Percentiles rank a stretch among this genome's conserved stretches.
Evolutionary conservation across 176 grass and related monocot genomes (phyloP).

Genomic region (Juncus effusus): DNA sequence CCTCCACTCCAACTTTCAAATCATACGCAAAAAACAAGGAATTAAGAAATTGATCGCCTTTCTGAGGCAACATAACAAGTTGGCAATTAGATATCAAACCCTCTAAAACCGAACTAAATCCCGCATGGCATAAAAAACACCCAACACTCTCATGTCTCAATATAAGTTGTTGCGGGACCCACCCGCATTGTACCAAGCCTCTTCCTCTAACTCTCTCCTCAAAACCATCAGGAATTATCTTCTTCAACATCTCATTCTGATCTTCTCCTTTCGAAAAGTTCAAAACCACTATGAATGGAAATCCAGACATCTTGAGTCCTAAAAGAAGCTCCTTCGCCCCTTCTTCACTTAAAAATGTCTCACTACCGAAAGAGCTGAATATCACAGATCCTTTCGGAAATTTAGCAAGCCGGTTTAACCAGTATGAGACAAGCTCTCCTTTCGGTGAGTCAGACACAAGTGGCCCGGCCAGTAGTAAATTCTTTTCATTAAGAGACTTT

Average conservation of each 20-base stretch:
- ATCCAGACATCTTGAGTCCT: conserved; percentile 35
- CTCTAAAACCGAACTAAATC: conserved; percentile 46
- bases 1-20: conserved; percentile 32
- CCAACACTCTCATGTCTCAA: conserved; percentile 40
- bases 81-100: conserved; percentile 26
- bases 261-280: conserved; percentile 26
- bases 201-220: conserved; percentile 28
- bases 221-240: conserved; percentile 11
- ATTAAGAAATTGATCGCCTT: conserved; percentile 42
- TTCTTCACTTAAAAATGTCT: conserved; percentile 31
- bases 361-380: conserved; percentile 50
- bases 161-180: conserved; percentile 54
- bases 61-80: conserved; percentile 42
- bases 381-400: conserved; percentile 35
- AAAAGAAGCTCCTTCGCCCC: conserved; percentile 38
- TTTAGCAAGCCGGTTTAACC: conserved; percentile 30
- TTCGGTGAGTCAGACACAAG: conserved; percentile 27
- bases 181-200: conserved; percentile 28
- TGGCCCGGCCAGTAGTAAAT: conserved; percentile 26
- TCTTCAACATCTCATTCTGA: neutral
- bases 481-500: conserved; percentile 13
- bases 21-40: conserved; percentile 29
- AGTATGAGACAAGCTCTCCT: conserved; percentile 29
- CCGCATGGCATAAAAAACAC: conserved; percentile 47
- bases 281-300: conserved; percentile 41